Conservation (phyloP, 176 grass and related monocot species). For the Eleusine indica region DNA sequence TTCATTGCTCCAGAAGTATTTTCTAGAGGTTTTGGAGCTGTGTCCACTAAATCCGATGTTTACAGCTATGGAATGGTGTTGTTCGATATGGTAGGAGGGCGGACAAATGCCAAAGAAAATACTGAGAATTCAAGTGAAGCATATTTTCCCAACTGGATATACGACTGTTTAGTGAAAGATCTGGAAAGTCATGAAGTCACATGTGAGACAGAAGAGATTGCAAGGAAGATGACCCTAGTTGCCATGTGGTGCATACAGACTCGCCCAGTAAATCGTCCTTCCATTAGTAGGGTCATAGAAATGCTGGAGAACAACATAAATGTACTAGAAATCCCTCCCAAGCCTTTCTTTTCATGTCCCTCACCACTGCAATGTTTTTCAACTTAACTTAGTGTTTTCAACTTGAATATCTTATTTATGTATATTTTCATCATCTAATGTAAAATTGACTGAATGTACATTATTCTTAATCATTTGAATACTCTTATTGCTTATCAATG, state of each 20-base stretch:
- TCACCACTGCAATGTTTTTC: no score
- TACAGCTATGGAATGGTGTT: constrained; percentile 80
- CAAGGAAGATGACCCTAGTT: constrained; percentile 38
- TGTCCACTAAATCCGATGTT: constrained; percentile 64
- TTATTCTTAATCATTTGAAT: no score
- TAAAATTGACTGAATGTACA: no score
- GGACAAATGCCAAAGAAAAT: constrained; percentile 21
- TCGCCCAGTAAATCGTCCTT: constrained; percentile 36
- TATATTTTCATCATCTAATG: no score
- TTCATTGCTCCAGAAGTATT: constrained; percentile 78
- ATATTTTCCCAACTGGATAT: constrained; percentile 60
- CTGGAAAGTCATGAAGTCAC: constrained; percentile 22
- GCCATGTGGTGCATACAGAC: constrained; percentile 66
- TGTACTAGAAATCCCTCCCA: constrained; percentile 45
- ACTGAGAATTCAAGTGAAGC: constrained; percentile 15
- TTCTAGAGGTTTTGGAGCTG: constrained; percentile 49
- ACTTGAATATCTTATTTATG: no score
- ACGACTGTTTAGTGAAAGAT: constrained; percentile 39
- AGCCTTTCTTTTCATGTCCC: constrained; percentile 30
- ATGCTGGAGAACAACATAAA: constrained; percentile 51
- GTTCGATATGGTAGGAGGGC: constrained; percentile 53
- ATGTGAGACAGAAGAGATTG: constrained; percentile 33
- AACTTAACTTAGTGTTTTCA: no score
- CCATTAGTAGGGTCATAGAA: constrained; percentile 56
- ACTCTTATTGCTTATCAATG: no score